Evolutionary conservation across 163 green algal genomes (phyloP).

Genomic region (Scenedesmus sp.): DNA sequence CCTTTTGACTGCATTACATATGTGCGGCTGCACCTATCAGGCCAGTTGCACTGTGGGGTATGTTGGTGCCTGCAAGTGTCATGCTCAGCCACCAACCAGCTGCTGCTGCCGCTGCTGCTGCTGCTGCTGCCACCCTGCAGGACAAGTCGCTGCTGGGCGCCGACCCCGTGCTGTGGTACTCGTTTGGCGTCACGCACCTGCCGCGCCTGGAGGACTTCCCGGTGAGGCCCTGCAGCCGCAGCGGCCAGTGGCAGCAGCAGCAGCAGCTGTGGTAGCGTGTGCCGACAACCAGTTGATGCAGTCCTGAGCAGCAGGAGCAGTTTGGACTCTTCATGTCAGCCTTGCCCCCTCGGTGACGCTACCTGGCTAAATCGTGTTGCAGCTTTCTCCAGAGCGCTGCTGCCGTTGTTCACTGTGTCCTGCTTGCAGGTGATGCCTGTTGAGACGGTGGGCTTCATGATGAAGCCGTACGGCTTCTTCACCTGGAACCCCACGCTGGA

Average conservation of each 20-base stretch:
- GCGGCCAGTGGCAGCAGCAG: too few relatives aligned
- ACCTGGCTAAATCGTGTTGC: too few relatives aligned
- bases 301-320: too few relatives aligned
- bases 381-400: neutral
- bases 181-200: slow-evolving; percentile 83
- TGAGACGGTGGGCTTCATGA: slow-evolving; percentile 67
- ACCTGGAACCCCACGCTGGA: slow-evolving; percentile 57
- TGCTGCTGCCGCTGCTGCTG: neutral
- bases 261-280: neutral
- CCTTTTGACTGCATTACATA: too few relatives aligned
- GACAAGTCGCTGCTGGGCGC: slow-evolving; percentile 67
- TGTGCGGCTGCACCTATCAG: too few relatives aligned
- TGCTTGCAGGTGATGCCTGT: slow-evolving; percentile 64
- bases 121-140: slow-evolving; percentile 47
- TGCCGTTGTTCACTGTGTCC: slow-evolving; percentile 70
- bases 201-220: slow-evolving; percentile 59
- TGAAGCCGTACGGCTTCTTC: slow-evolving; percentile 70
- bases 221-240: neutral
- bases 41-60: too few relatives aligned
- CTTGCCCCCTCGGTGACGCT: too few relatives aligned
- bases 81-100: neutral
- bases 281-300: too few relatives aligned
- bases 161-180: slow-evolving; percentile 88
- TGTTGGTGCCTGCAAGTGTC: too few relatives aligned
- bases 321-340: too few relatives aligned